These are phyloP conservation scores for Colletotrichum cordylinicola DNA, from an alignment of 2,329 filamentous ascomycete genomes.

Conservation along the genomic window DNA sequence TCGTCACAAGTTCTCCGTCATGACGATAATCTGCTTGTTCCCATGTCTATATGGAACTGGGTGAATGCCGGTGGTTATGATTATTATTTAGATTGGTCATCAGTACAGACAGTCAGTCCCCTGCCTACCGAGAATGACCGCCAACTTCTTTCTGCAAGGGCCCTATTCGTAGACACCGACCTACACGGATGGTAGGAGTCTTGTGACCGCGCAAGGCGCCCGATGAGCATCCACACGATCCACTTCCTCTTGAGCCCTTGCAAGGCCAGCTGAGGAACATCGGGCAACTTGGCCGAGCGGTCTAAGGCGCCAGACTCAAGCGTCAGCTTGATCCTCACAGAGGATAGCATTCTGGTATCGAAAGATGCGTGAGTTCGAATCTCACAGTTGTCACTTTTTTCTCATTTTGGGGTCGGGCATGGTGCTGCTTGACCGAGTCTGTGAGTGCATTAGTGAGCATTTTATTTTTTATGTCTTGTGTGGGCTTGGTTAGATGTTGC, in stretches of 20 bases:
- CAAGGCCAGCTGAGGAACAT: neutral
- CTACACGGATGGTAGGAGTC: neutral
- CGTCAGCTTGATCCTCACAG: neutral
- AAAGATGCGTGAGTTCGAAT: constrained; percentile 23
- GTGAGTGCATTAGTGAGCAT: no score
- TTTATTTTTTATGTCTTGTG: neutral
- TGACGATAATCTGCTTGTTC: neutral
- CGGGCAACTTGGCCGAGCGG: constrained; percentile 22
- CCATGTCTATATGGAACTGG: neutral
- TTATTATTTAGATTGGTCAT: neutral
- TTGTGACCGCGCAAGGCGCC: neutral
- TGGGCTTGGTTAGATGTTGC: neutral
- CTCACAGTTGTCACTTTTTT: constrained; percentile 15
- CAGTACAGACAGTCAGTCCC: neutral
- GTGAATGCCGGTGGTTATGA: neutral
- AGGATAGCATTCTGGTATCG: constrained; percentile 19
- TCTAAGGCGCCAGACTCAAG: constrained; percentile 24
- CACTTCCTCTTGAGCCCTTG: neutral
- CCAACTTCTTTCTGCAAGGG: neutral
- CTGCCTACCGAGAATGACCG: neutral
- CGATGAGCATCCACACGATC: neutral
- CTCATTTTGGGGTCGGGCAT: neutral
- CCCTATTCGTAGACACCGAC: neutral
- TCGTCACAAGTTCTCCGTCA: neutral
- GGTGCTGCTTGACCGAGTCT: no score